These are phyloP conservation scores for Camelina neglecta DNA, from an alignment of 345 rosid species.

Conservation along the genomic window DNA sequence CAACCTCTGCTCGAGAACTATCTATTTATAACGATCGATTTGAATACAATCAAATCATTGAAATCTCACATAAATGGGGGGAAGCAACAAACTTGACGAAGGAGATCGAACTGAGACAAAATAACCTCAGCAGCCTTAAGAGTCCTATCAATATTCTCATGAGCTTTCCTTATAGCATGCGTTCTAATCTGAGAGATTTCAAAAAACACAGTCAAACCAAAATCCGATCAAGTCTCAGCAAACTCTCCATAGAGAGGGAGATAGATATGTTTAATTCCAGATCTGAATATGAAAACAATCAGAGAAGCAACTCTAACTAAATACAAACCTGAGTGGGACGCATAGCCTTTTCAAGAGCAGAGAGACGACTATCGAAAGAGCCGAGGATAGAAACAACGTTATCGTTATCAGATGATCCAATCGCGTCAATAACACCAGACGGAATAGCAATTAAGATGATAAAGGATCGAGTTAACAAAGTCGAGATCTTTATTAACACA, in stretches of 20 bases:
- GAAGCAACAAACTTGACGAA: conserved; percentile 69
- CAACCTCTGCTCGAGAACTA: not conserved
- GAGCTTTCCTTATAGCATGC: conserved; percentile 93
- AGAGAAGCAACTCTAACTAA: no score
- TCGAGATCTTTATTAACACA: no score
- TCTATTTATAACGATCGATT: not conserved
- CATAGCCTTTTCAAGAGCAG: conserved; percentile 98
- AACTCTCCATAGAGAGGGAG: no score
- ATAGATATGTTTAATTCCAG: not conserved
- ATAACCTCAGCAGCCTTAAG: conserved; percentile 86
- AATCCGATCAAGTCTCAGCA: conserved; percentile 39
- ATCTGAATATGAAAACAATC: conserved; percentile 4
- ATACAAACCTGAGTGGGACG: conserved; percentile 90
- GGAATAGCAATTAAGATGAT: no score
- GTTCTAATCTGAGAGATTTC: conserved; percentile 72
- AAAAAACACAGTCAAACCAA: conserved; percentile 42
- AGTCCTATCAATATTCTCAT: conserved; percentile 94
- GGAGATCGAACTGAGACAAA: conserved; percentile 78
- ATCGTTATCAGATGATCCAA: conserved; percentile 35
- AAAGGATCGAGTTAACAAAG: no score
- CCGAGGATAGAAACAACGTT: conserved; percentile 90
- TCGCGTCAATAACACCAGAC: no score
- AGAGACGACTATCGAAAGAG: conserved; percentile 97
- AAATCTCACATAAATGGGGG: not conserved
- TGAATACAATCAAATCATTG: not conserved